Conservation (phyloP, 768 basidiomycete species). For the Amanita pseudoporphyria region DNA sequence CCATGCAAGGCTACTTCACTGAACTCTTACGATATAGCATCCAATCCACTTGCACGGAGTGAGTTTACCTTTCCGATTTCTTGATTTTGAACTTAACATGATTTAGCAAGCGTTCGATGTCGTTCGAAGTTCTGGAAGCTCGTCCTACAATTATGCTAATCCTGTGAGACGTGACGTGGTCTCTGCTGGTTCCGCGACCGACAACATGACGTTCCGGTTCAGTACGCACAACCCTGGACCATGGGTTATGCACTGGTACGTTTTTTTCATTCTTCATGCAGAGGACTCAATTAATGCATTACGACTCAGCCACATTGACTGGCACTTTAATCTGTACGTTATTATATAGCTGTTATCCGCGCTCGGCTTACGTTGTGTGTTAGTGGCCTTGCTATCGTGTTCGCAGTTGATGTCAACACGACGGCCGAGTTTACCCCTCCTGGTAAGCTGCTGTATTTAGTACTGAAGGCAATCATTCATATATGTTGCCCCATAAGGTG, state of each 20-base stretch:
- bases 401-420: conserved; percentile 24
- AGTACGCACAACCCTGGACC: conserved; percentile 42
- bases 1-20: neutral
- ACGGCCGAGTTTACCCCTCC: conserved; percentile 9
- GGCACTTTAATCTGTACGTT: conserved; percentile 34
- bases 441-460: conserved; percentile 6
- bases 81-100: neutral
- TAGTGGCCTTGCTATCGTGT: conserved; percentile 30
- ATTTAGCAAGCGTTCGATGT: conserved; percentile 36
- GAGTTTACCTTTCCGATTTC: neutral
- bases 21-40: conserved; percentile 15
- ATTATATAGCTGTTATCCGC: neutral
- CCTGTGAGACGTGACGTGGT: conserved; percentile 49
- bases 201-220: conserved; percentile 39
- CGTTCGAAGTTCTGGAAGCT: conserved; percentile 29
- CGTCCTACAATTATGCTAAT: conserved; percentile 34
- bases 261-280: neutral
- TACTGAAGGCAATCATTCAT: neutral
- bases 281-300: neutral
- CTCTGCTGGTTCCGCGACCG: conserved; percentile 14
- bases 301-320: conserved; percentile 39
- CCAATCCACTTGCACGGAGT: conserved; percentile 32
- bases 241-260: conserved; percentile 40
- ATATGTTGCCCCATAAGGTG: conserved; percentile 10
- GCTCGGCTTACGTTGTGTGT: neutral